phyloP scores from a whole-genome alignment of 176 grass and related monocot genomes.

The Oryza meridionalis region DNA sequence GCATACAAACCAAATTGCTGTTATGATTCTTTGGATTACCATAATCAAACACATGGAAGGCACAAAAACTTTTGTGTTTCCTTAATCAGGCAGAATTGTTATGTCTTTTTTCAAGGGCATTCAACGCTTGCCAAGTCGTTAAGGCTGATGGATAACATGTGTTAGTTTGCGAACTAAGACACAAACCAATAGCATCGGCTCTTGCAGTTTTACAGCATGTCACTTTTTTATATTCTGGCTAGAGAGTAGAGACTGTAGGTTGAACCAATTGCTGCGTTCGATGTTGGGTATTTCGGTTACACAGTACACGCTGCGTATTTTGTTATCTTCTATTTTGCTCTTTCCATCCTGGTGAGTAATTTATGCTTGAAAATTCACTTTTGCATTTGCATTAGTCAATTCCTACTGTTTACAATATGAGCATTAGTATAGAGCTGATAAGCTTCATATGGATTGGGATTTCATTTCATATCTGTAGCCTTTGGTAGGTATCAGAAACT shows the following conservation, averaged over 20 bases:
- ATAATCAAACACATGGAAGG: constrained; percentile 24
- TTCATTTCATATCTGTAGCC: not conserved
- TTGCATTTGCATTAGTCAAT: constrained; percentile 22
- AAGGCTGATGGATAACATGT: constrained; percentile 9
- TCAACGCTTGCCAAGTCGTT: constrained; percentile 9
- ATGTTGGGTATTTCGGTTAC: not conserved
- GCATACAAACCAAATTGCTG: constrained; percentile 2
- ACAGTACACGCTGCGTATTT: not conserved
- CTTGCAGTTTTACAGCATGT: not conserved
- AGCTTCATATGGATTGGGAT: constrained; percentile 4
- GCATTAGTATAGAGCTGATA: not conserved
- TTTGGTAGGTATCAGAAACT: constrained; percentile 4
- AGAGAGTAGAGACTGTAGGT: constrained; percentile 38
- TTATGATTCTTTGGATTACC: constrained; percentile 17
- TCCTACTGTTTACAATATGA: not conserved
- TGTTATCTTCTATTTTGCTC: constrained; percentile 6
- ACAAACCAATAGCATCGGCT: not conserved
- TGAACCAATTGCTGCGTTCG: constrained; percentile 5
- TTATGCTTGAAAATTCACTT: constrained; percentile 34
- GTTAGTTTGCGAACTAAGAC: constrained; percentile 14
- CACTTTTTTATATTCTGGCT: constrained; percentile 2
- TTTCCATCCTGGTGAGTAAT: constrained; percentile 27
- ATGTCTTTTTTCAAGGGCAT: constrained; percentile 10
- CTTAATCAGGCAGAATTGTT: not conserved
- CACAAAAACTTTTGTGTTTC: constrained; percentile 3